These are phyloP conservation scores for Colletotrichum sp. DNA, from an alignment of 2,329 filamentous ascomycete species.

Conservation along the genomic window DNA sequence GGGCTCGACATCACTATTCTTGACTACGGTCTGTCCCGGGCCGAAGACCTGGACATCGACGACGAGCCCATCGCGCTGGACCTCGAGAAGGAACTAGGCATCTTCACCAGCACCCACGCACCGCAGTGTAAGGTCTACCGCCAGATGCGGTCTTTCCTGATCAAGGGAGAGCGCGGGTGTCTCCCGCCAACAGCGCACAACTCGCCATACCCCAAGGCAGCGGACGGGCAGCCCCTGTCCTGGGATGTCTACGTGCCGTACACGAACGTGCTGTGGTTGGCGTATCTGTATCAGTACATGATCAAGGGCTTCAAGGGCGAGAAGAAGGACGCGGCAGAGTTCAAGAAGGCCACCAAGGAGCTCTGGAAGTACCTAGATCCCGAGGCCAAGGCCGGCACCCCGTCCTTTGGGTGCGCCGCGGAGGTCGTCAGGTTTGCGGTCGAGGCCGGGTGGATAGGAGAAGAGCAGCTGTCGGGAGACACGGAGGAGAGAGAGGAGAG, in stretches of 20 bases:
- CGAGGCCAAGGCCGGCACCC: constrained; percentile 48
- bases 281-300: constrained; percentile 64
- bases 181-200: constrained; percentile 52
- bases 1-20: constrained; percentile 69
- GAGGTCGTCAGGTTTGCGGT: constrained; percentile 63
- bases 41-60: constrained; percentile 43
- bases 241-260: constrained; percentile 64
- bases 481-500: constrained; percentile 41
- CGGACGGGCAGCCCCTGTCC: constrained; percentile 49
- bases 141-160: constrained; percentile 64
- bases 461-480: constrained; percentile 52
- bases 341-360: constrained; percentile 54
- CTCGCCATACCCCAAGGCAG: constrained; percentile 41
- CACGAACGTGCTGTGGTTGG: constrained; percentile 70
- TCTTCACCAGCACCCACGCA: constrained; percentile 66
- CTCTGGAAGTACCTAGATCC: constrained; percentile 60
- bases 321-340: constrained; percentile 48
- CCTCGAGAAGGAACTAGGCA: constrained; percentile 62
- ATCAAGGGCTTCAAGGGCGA: constrained; percentile 50
- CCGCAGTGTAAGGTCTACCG: constrained; percentile 67
- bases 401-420: constrained; percentile 59
- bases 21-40: constrained; percentile 69
- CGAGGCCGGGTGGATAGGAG: constrained; percentile 62
- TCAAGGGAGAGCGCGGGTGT: constrained; percentile 55
- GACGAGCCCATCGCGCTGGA: constrained; percentile 56